Conservation (phyloP, 2,329 filamentous ascomycete species). For the Aspergillus hiratsukae region DNA sequence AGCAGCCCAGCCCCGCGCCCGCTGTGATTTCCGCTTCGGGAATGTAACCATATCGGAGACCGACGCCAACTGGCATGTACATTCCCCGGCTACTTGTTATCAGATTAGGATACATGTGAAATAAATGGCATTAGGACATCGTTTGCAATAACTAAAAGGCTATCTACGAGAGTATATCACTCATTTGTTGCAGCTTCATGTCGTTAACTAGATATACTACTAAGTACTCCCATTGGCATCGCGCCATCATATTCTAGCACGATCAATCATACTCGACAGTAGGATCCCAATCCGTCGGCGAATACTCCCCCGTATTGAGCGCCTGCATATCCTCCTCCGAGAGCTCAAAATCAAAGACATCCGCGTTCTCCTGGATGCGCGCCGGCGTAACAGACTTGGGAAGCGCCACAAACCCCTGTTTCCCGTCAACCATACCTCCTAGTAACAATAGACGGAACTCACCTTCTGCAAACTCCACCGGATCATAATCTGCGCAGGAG, state of each 20-base stretch:
- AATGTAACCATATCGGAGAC: neutral
- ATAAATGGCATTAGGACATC: neutral
- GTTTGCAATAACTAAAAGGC: neutral
- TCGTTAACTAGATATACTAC: neutral
- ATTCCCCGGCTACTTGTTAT: neutral
- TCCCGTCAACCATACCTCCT: neutral
- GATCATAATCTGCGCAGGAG: slow-evolving; percentile 69
- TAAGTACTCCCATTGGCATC: neutral
- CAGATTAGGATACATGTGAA: neutral
- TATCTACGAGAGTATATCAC: neutral
- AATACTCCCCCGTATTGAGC: slow-evolving; percentile 54
- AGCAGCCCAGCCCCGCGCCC: slow-evolving; percentile 29
- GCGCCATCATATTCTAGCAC: neutral
- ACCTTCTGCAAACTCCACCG: slow-evolving; percentile 77
- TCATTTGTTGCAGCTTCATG: neutral
- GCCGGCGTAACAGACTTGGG: slow-evolving; percentile 58
- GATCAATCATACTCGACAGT: slow-evolving; percentile 29
- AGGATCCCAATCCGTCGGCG: slow-evolving; percentile 58
- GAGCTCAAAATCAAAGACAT: slow-evolving; percentile 60
- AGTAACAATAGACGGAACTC: slow-evolving; percentile 36
- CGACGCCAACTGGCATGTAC: neutral
- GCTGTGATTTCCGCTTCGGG: neutral
- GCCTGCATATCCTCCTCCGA: slow-evolving; percentile 53
- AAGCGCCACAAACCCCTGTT: slow-evolving; percentile 57
- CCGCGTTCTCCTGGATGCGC: slow-evolving; percentile 57